Evolutionary conservation across 805 yeast species (phyloP), one percentile per base, ranked within the genome.

Genomic region (Blastobotrys parvus): DNA sequence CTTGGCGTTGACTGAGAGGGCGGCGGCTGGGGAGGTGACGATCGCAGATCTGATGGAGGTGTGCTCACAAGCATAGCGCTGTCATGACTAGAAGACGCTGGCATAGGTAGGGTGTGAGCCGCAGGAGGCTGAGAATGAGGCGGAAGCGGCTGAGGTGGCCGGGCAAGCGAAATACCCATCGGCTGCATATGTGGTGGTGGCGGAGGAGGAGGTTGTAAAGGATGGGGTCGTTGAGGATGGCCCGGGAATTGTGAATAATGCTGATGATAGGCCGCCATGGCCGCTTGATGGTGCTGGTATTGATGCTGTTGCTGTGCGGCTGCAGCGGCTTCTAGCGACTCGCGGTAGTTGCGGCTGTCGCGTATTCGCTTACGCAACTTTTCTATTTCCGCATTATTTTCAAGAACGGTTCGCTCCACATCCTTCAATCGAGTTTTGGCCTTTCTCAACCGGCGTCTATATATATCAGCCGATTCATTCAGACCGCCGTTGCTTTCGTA

Each of bases 371-470:
- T 56, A 32, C 63, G 60, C 42, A 75, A 52, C 35, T 59, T 55
- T 29, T 61, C 67, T 27, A 75, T 70, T 50, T 72, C 75, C 32
- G 56, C 61, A 50, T 72, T 72, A 49, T 70, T 69, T 34, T 62
- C 68, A 8, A 63, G 62, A 17, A 72, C 61, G 42, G 65, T 70
- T 25, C 58, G 58, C 45, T 67, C 70, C 40, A 71, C 68, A 50
- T 72, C 77, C 45, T 60, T 61, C 30, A 75, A 60, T 47, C 69
- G 64, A 37, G 60, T 61, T 45, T 70, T 71, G 41, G 72, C 71
- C 31, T 54, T 56, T 30, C 63, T 60, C 20, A 71, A 57, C 41
- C 69, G 64, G 8, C 62, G 50, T 25, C 64, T 52, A 37, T 64
- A 59, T 35, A 59, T 57, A 46, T 67, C 58, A 10, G 17, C 39